Evolutionary conservation across 352 stramenopile genomes (phyloP), one percentile per base, ranked within the genome.

Genomic region (Plasmopara halstedii): DNA sequence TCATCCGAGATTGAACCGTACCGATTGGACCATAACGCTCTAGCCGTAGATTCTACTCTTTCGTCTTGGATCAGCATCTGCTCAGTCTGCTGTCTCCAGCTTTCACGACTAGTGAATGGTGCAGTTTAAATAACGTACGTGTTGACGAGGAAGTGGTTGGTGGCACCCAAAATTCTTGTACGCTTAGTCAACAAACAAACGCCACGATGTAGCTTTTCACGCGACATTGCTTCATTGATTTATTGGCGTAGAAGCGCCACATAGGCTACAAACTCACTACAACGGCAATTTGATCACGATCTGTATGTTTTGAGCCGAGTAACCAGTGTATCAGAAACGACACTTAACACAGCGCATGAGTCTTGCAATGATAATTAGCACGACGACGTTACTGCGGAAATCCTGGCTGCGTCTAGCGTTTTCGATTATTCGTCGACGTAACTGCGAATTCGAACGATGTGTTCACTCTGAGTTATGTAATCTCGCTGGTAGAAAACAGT

Each of bases 51-150:
- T 23, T 17, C 48, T 19, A 62, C 53, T 11, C 58, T 42, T n/a
- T 71, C 53, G 19, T 64, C 64, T 41, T 73, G 61, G 4, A 43
- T 25, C 21, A 81, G 48, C 63, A 78, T 78, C 41, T 71, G 51
- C 8, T 75, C 59, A 3, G 66, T 64, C 43, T 75, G 66, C 46
- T 75, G 64, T 15, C 72, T 73, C 73, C 77, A 88, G 19, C 60
- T 68, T 63, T 57, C 10, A 86, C 58, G 0, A 20, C 36, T 8
- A 86, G 49, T 5, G 72, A 70, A 33, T 64, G 77, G 13, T 68
- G 71, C 6, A 83, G 32, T 1, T n/a, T n/a, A n/a, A n/a, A 56
- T 51, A 2, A 48, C 44, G 7, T 50, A 50, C 6, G 44, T 40
- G 9, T 65, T 27, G 2, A 42, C 40, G 2, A 56, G 60, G 44